These are phyloP conservation scores for Monilinia laxa DNA, from an alignment of 2,329 filamentous ascomycete species.

Conservation along the genomic window DNA sequence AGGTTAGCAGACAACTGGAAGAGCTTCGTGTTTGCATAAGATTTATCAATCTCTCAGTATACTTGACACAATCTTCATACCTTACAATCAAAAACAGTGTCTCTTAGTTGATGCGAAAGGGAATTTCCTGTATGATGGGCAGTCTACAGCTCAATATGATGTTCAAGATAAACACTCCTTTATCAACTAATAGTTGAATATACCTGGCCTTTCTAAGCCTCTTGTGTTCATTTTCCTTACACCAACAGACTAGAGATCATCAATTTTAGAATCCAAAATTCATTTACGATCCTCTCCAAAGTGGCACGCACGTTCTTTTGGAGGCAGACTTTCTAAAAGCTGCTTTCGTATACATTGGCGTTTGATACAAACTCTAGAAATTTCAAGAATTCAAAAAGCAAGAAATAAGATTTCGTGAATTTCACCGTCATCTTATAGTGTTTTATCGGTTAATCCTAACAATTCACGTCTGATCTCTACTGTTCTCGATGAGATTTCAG, in stretches of 20 bases:
- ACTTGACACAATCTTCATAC: background rate
- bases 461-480: background rate
- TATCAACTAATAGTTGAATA: background rate
- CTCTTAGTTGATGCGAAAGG: background rate
- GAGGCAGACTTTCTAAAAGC: background rate
- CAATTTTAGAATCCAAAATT: background rate
- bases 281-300: background rate
- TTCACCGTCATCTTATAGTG: too few species aligned
- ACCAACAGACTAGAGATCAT: background rate
- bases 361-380: background rate
- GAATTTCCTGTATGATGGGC: background rate
- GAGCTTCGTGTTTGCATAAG: slow-evolving; percentile 53
- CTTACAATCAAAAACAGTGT: background rate
- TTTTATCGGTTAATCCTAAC: background rate
- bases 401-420: background rate
- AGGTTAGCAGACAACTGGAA: slow-evolving; percentile 73
- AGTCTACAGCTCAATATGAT: background rate
- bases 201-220: background rate
- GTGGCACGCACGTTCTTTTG: background rate
- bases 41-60: background rate
- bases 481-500: background rate
- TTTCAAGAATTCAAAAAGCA: background rate
- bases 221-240: background rate
- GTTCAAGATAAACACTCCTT: background rate
- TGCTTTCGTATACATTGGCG: background rate